phyloP scores from a whole-genome alignment of 495 filamentous ascomycete genomes.

The Neurospora sublineolata region DNA sequence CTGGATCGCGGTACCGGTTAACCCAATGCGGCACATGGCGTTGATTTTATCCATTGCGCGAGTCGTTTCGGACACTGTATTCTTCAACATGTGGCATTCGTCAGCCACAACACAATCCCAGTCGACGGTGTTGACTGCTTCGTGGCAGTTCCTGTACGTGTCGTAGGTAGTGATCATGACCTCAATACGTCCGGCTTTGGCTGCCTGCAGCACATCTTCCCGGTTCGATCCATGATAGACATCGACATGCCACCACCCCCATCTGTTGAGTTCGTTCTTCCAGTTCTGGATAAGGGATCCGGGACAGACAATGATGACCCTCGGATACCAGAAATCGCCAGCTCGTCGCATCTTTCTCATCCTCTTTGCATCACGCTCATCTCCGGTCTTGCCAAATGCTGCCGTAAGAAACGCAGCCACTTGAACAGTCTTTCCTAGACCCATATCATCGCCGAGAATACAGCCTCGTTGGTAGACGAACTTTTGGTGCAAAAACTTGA shows the following conservation, averaged over 20 bases:
- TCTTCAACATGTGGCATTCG: constrained; percentile 90
- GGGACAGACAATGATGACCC: constrained; percentile 76
- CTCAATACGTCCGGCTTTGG: constrained; percentile 64
- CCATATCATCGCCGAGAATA: constrained; percentile 94
- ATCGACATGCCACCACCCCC: constrained; percentile 94
- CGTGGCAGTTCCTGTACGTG: constrained; percentile 69
- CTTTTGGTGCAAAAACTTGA: constrained; percentile 71
- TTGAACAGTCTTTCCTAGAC: constrained; percentile 91
- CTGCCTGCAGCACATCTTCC: constrained; percentile 60
- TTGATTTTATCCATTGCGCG: constrained; percentile 87
- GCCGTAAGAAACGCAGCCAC: constrained; percentile 89
- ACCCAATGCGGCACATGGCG: constrained; percentile 79
- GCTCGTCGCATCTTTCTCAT: constrained; percentile 79
- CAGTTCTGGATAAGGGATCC: constrained; percentile 84
- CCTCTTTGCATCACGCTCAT: constrained; percentile 74
- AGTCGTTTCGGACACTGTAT: constrained; percentile 62
- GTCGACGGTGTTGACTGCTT: constrained; percentile 67
- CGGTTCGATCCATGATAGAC: constrained; percentile 68
- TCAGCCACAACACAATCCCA: constrained; percentile 98
- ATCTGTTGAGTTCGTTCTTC: constrained; percentile 70
- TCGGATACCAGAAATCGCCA: constrained; percentile 67
- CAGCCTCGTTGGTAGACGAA: constrained; percentile 91
- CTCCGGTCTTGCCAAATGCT: constrained; percentile 89
- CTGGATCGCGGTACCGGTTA: constrained; percentile 95
- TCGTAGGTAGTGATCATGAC: constrained; percentile 88